A percentile compares a stretch with the other conserved stretches of the same genome.
Conservation (phyloP, 2,329 filamentous ascomycete genomes). For the Hansfordia pulvinata region DNA sequence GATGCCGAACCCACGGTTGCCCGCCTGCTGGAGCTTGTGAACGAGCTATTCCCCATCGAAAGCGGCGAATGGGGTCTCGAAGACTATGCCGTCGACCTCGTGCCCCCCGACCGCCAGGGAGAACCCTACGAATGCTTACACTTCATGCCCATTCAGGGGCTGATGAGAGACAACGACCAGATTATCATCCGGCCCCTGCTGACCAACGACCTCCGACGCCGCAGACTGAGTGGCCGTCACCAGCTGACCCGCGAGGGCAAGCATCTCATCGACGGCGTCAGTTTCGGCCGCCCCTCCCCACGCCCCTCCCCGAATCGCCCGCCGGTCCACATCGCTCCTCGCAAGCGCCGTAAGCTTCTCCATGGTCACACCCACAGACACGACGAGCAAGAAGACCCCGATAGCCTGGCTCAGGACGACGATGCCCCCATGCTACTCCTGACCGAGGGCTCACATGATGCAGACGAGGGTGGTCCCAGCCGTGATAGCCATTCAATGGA, state of each 20-base stretch:
- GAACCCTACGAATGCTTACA: slow-evolving; percentile 75
- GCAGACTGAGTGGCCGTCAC: slow-evolving; percentile 61
- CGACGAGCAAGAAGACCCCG: slow-evolving; percentile 16
- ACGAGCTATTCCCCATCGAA: slow-evolving; percentile 71
- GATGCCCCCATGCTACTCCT: slow-evolving; percentile 18
- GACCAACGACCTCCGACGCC: slow-evolving; percentile 57
- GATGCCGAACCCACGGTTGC: slow-evolving; percentile 54
- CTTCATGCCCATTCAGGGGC: slow-evolving; percentile 56
- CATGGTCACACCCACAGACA: slow-evolving; percentile 20
- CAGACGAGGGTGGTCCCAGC: slow-evolving; percentile 7
- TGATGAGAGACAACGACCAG: slow-evolving; percentile 74
- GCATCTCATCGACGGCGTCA: slow-evolving; percentile 73
- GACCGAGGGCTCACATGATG: slow-evolving; percentile 14
- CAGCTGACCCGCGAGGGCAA: slow-evolving; percentile 71
- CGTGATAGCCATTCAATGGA: slow-evolving; percentile 12
- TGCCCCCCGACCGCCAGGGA: slow-evolving; percentile 31
- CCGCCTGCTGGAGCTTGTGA: slow-evolving; percentile 64
- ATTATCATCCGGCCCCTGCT: slow-evolving; percentile 73
- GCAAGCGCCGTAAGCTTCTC: slow-evolving; percentile 49
- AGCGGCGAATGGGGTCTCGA: slow-evolving; percentile 73
- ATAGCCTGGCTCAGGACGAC: slow-evolving; percentile 13
- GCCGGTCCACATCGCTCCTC: slow-evolving; percentile 55
- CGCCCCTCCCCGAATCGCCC: slow-evolving; percentile 48
- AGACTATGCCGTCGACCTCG: slow-evolving; percentile 74
- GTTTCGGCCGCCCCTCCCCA: slow-evolving; percentile 65